Conservation (phyloP, 2,329 filamentous ascomycete genomes). For the Fusarium redolens region DNA sequence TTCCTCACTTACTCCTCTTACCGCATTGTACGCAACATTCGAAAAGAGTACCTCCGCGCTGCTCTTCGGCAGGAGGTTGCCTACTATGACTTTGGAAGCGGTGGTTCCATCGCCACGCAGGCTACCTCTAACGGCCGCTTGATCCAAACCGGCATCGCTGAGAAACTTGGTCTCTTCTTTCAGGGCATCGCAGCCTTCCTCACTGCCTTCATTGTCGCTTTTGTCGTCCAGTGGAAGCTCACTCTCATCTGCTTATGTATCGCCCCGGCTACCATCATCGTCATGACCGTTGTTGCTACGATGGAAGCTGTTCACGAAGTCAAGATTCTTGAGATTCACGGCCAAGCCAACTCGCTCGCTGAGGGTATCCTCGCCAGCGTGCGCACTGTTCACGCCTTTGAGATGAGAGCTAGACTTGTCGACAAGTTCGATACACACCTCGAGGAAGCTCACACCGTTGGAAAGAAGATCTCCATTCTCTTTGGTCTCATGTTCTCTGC, state of each 20-base stretch:
- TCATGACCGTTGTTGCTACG: slow-evolving; percentile 49
- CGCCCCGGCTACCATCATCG: slow-evolving; percentile 46
- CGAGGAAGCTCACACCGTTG: slow-evolving; percentile 49
- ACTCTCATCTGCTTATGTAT: slow-evolving; percentile 55
- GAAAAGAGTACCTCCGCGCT: slow-evolving; percentile 61
- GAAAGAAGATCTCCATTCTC: slow-evolving; percentile 53
- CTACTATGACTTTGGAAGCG: slow-evolving; percentile 58
- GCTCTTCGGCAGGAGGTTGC: slow-evolving; percentile 63
- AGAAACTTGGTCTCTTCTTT: slow-evolving; percentile 55
- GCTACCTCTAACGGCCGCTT: slow-evolving; percentile 54
- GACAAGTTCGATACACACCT: slow-evolving; percentile 54
- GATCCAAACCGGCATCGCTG: slow-evolving; percentile 55
- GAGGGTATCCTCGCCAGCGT: slow-evolving; percentile 53
- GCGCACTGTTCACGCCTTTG: slow-evolving; percentile 57
- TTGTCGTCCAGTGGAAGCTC: slow-evolving; percentile 57
- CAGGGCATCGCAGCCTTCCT: slow-evolving; percentile 54
- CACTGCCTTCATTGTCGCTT: slow-evolving; percentile 54
- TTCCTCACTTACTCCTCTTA: slow-evolving; percentile 62
- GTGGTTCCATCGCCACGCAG: slow-evolving; percentile 57
- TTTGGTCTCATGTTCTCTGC: slow-evolving; percentile 54
- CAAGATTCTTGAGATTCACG: slow-evolving; percentile 50
- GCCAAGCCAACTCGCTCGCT: slow-evolving; percentile 50
- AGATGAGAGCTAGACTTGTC: slow-evolving; percentile 53
- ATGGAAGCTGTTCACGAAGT: slow-evolving; percentile 48
- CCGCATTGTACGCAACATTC: slow-evolving; percentile 60